Conservation (phyloP, 139 green algal genomes). For the Penium margaritaceum region DNA sequence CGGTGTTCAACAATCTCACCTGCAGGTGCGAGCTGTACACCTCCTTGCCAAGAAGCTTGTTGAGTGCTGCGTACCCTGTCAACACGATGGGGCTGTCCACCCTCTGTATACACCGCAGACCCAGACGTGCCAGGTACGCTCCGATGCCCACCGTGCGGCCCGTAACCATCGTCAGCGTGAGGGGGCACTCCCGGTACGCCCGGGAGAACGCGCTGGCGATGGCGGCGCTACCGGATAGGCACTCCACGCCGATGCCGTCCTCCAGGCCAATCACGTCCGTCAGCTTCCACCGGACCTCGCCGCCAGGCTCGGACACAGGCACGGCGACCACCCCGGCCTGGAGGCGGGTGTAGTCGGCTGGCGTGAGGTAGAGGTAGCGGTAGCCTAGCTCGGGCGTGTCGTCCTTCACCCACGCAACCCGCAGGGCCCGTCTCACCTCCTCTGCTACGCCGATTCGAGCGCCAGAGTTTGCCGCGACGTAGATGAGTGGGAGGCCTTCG, state of each 20-base stretch:
- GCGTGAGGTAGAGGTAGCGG: conserved; percentile 83
- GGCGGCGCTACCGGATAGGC: conserved; percentile 82
- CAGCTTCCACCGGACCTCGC: conserved; percentile 49
- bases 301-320: conserved; percentile 1
- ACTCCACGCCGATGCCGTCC: conserved; percentile 94
- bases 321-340: conserved; percentile 30
- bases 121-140: conserved; percentile 91
- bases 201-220: conserved; percentile 72
- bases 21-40: conserved; percentile 96
- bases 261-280: conserved; percentile 87
- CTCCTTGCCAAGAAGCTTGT: conserved; percentile 84
- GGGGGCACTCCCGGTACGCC: conserved; percentile 78
- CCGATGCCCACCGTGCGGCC: conserved; percentile 94
- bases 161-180: conserved; percentile 68
- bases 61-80: conserved; percentile 91
- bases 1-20: no score
- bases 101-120: conserved; percentile 81
- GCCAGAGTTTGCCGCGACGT: conserved; percentile 88
- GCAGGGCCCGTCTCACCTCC: conserved; percentile 60
- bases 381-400: conserved; percentile 70
- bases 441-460: conserved; percentile 83
- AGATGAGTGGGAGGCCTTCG: conserved; percentile 78
- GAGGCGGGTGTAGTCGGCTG: conserved; percentile 67
- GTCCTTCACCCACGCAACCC: conserved; percentile 69
- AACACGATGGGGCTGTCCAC: conserved; percentile 95